Conservation (phyloP, 2,329 filamentous ascomycete species). For the Aaosphaeria arxii region DNA sequence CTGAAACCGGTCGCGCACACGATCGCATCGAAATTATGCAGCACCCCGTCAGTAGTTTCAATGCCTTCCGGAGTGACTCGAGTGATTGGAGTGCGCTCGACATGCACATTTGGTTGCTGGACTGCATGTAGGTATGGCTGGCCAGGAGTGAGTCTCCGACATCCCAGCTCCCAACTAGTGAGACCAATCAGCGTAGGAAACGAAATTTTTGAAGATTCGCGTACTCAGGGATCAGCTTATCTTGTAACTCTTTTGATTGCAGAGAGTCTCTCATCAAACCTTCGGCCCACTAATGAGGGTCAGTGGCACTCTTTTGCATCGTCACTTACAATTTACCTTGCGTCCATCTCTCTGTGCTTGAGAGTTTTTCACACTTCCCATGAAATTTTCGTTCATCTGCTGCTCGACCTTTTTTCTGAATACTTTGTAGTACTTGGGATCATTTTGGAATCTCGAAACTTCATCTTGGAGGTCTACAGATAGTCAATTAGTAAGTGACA, state of each 20-base stretch:
- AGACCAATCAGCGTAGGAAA: too few species aligned
- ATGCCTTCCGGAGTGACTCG: not conserved
- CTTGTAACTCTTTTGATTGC: not conserved
- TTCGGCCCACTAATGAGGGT: not conserved
- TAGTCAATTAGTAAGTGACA: too few species aligned
- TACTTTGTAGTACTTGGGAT: not conserved
- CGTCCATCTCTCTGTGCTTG: not conserved
- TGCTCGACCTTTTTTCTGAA: not conserved
- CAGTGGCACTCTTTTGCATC: not conserved
- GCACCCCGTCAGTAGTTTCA: constrained; percentile 6
- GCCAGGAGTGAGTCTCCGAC: constrained; percentile 13
- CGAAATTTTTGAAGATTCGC: too few species aligned
- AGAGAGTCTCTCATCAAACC: not conserved
- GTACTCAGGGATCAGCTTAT: constrained; percentile 21
- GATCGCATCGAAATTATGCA: constrained; percentile 27
- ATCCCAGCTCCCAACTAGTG: constrained; percentile 6
- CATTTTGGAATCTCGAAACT: not conserved
- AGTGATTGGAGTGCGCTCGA: constrained; percentile 13
- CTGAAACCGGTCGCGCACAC: constrained; percentile 40
- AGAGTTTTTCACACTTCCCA: not conserved
- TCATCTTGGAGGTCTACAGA: not conserved
- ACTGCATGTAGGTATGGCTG: constrained; percentile 18
- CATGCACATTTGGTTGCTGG: constrained; percentile 32
- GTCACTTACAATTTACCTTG: not conserved
- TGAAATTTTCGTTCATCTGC: not conserved